These are phyloP conservation scores for Phytophthora europaea DNA, from an alignment of 352 stramenopile species.

Conservation along the genomic window DNA sequence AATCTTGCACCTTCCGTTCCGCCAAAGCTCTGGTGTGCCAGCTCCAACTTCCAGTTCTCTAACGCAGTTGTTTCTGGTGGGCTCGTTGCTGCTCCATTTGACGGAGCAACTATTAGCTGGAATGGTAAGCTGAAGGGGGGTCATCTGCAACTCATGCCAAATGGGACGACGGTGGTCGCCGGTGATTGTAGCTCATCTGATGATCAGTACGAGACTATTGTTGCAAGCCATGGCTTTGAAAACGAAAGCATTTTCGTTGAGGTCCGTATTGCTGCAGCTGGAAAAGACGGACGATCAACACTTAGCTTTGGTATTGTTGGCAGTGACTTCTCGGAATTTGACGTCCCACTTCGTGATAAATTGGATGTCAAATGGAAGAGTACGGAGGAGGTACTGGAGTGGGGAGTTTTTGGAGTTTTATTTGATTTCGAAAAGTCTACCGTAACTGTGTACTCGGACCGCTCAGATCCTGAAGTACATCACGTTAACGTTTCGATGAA, in stretches of 20 bases:
- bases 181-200: constrained; percentile 59
- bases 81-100: constrained; percentile 65
- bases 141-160: constrained; percentile 56
- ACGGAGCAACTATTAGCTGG: constrained; percentile 71
- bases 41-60: constrained; percentile 62
- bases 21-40: constrained; percentile 68
- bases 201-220: constrained; percentile 67
- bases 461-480: constrained; percentile 50
- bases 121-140: constrained; percentile 65
- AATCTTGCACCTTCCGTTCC: constrained; percentile 68
- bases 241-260: constrained; percentile 67
- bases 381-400: constrained; percentile 45
- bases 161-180: constrained; percentile 65
- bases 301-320: constrained; percentile 69
- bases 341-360: constrained; percentile 28
- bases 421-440: constrained; percentile 81
- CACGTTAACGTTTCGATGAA: constrained; percentile 39
- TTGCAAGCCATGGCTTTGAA: constrained; percentile 63
- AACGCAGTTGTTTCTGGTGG: constrained; percentile 71
- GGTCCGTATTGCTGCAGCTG: constrained; percentile 60
- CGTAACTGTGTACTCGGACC: constrained; percentile 63
- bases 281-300: constrained; percentile 52
- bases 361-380: constrained; percentile 52
- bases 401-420: constrained; percentile 69
- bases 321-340: constrained; percentile 44